Percentiles rank a stretch among this genome's conserved stretches.
Evolutionary conservation across 1,139 yeast species (phyloP).

Genomic region (Magnusiomyces paraingens): DNA sequence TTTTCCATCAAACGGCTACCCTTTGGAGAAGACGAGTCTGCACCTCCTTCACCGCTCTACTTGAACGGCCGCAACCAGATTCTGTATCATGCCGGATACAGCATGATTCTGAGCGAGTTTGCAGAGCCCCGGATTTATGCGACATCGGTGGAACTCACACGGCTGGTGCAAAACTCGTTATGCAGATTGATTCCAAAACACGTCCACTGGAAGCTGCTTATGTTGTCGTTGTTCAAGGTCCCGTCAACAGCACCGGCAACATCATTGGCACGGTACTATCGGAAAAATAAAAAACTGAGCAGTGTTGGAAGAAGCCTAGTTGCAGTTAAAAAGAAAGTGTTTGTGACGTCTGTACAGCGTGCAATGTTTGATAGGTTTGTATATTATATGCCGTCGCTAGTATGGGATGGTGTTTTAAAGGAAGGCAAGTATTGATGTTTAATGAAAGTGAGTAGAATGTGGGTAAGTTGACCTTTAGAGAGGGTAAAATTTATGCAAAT

Average conservation of each 20-base stretch:
- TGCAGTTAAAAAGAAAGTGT: not conserved
- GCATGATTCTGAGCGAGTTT: not conserved
- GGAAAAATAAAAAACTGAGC: not conserved
- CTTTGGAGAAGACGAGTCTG: too few species aligned
- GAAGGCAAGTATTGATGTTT: not conserved
- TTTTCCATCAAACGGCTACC: slow-evolving; percentile 3
- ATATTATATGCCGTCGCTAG: slow-evolving; percentile 4
- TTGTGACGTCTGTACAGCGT: not conserved
- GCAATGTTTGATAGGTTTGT: slow-evolving; percentile 3
- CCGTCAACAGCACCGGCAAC: slow-evolving; percentile 10
- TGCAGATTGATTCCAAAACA: slow-evolving; percentile 10
- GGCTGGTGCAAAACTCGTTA: slow-evolving; percentile 12
- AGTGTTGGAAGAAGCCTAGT: not conserved
- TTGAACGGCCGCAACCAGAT: not conserved
- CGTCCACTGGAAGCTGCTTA: slow-evolving; percentile 8
- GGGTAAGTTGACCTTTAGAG: too few species aligned
- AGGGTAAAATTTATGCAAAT: too few species aligned
- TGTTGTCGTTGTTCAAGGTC: slow-evolving; percentile 9
- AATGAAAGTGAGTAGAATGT: too few species aligned
- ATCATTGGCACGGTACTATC: not conserved
- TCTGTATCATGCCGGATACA: not conserved
- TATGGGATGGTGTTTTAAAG: slow-evolving; percentile 1
- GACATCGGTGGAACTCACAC: slow-evolving; percentile 6
- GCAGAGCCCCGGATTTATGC: slow-evolving; percentile 3
- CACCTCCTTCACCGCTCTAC: not conserved